These are phyloP conservation scores for Gossypioides kirkii DNA, from an alignment of 345 rosid species.

Conservation along the genomic window DNA sequence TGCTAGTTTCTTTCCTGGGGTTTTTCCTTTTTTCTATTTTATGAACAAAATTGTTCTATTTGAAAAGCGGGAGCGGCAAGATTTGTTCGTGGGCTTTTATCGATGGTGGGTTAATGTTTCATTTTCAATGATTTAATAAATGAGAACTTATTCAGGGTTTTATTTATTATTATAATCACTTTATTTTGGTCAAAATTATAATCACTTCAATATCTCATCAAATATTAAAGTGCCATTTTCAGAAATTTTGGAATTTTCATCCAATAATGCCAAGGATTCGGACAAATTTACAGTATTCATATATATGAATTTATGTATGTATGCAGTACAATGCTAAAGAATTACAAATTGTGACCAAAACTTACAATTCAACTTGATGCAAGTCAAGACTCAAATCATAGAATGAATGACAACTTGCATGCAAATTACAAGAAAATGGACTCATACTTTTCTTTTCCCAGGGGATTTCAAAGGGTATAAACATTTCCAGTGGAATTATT, in stretches of 20 bases:
- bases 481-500: not conserved
- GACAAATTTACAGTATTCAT: not conserved
- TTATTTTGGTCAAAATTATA: not conserved
- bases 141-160: not conserved
- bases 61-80: constrained; percentile 16
- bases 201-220: no score
- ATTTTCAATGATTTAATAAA: not conserved
- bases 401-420: no score
- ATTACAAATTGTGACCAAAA: not conserved
- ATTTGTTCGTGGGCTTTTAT: not conserved
- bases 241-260: not conserved
- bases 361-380: not conserved
- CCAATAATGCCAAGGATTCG: not conserved
- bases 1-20: not conserved
- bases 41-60: not conserved
- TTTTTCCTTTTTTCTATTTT: not conserved
- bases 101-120: not conserved
- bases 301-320: not conserved
- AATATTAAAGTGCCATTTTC: not conserved
- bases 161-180: not conserved
- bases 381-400: not conserved
- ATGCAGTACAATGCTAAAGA: not conserved
- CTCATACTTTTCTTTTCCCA: not conserved
- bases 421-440: not conserved
- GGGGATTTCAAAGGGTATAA: not conserved